These are phyloP conservation scores for Mycena citricolor DNA, from an alignment of 1,284 basidiomycete genomes.

Conservation along the genomic window DNA sequence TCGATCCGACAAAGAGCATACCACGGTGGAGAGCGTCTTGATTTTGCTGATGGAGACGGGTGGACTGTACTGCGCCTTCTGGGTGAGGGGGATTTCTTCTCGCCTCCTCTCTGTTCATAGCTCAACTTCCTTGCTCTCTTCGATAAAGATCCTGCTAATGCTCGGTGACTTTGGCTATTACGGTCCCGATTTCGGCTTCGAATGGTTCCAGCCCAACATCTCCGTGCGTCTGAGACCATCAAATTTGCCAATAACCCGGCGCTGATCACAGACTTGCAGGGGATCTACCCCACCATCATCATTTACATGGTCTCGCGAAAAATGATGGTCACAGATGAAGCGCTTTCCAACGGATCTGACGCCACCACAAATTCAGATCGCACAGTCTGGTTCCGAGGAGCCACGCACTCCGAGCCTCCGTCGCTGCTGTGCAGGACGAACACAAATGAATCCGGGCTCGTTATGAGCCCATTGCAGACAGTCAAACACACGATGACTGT, in stretches of 20 bases:
- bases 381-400: no score
- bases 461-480: no score
- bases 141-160: constrained; percentile 15
- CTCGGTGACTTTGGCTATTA: constrained; percentile 13
- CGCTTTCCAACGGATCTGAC: constrained; percentile 1
- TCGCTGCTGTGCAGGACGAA: no score
- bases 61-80: constrained; percentile 16
- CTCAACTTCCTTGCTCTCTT: neutral
- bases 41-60: constrained; percentile 19
- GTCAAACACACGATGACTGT: no score
- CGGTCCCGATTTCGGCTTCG: constrained; percentile 4
- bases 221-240: neutral
- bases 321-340: constrained; percentile 20
- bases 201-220: neutral
- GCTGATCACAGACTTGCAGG: neutral
- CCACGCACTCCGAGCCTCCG: no score
- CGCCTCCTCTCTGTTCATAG: neutral
- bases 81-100: constrained; percentile 8
- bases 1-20: neutral
- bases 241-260: neutral
- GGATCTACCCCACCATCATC: constrained; percentile 19
- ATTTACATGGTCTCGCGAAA: constrained; percentile 23
- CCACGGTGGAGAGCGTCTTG: constrained; percentile 14
- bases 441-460: no score
- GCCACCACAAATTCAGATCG: no score